phyloP scores from a whole-genome alignment of 1,139 yeast species.

The Suhomyces chickasaworum region DNA sequence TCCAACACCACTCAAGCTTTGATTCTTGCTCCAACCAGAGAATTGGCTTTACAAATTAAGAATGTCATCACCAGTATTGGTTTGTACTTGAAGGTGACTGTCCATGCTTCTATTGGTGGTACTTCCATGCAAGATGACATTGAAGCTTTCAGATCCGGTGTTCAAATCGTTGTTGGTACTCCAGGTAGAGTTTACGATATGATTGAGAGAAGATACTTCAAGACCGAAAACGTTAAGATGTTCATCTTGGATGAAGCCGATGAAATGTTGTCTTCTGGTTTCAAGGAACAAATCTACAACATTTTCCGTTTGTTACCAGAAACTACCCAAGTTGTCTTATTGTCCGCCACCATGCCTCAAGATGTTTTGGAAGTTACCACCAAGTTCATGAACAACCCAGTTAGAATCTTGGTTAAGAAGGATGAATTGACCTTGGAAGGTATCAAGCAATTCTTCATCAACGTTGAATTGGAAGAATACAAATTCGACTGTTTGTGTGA shows the following conservation, averaged over 20 bases:
- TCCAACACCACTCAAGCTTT: slow-evolving; percentile 87
- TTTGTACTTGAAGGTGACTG: slow-evolving; percentile 87
- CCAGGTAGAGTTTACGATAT: slow-evolving; percentile 99
- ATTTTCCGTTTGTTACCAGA: slow-evolving; percentile 93
- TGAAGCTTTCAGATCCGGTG: slow-evolving; percentile 89
- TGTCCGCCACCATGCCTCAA: slow-evolving; percentile 97
- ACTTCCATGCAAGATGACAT: slow-evolving; percentile 90
- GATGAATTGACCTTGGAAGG: slow-evolving; percentile 98
- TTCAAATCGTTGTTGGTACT: slow-evolving; percentile 97
- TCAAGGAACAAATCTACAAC: slow-evolving; percentile 97
- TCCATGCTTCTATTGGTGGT: slow-evolving; percentile 99
- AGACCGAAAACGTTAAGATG: slow-evolving; percentile 91
- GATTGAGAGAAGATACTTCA: slow-evolving; percentile 92
- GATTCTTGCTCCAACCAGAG: slow-evolving; percentile 98
- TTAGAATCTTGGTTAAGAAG: slow-evolving; percentile 94
- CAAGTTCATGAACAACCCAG: slow-evolving; percentile 96
- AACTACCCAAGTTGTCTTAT: slow-evolving; percentile 92
- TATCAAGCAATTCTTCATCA: slow-evolving; percentile 93
- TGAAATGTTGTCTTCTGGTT: slow-evolving; percentile 96
- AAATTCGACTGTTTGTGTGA: slow-evolving; percentile 96
- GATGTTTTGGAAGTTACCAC: slow-evolving; percentile 96
- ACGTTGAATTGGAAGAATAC: slow-evolving; percentile 90
- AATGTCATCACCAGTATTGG: slow-evolving; percentile 94
- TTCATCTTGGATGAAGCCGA: slow-evolving; percentile 99
- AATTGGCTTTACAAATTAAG: slow-evolving; percentile 96